Percentiles rank a stretch among this genome's conserved stretches.
Evolutionary conservation across 106 monocot species (phyloP).

Genomic region (Cymbidium sinense): DNA sequence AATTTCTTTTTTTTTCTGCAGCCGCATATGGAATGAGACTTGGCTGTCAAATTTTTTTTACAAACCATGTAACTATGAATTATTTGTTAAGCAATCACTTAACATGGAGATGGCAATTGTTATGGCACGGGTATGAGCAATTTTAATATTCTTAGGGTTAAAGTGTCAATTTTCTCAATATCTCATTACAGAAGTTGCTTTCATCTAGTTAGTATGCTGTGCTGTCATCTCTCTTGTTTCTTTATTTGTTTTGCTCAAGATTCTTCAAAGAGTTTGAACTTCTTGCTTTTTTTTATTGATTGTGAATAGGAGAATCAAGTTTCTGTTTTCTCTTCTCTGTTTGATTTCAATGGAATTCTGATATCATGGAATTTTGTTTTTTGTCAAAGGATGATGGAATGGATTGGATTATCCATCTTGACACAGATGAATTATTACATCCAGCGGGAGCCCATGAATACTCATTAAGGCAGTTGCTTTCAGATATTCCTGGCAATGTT

Average conservation of each 20-base stretch:
- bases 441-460: slow-evolving; percentile 78
- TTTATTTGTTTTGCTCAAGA: neutral
- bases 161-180: neutral
- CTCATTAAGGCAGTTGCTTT: slow-evolving; percentile 63
- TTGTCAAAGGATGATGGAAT: slow-evolving; percentile 51
- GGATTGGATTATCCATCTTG: slow-evolving; percentile 94
- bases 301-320: neutral
- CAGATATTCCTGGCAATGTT: slow-evolving; percentile 74
- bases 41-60: slow-evolving; percentile 75
- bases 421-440: slow-evolving; percentile 80
- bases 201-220: neutral
- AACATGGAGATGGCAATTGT: slow-evolving; percentile 94
- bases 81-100: slow-evolving; percentile 79
- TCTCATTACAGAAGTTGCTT: neutral
- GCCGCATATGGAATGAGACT: slow-evolving; percentile 85
- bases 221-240: neutral
- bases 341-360: neutral
- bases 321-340: neutral
- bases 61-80: slow-evolving; percentile 86
- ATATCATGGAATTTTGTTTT: neutral
- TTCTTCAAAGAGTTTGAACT: neutral
- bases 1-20: slow-evolving; percentile 15
- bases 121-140: slow-evolving; percentile 71
- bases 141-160: neutral
- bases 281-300: neutral